phyloP scores from a whole-genome alignment of 306 rosid species.

The Acmispon strigosus region DNA sequence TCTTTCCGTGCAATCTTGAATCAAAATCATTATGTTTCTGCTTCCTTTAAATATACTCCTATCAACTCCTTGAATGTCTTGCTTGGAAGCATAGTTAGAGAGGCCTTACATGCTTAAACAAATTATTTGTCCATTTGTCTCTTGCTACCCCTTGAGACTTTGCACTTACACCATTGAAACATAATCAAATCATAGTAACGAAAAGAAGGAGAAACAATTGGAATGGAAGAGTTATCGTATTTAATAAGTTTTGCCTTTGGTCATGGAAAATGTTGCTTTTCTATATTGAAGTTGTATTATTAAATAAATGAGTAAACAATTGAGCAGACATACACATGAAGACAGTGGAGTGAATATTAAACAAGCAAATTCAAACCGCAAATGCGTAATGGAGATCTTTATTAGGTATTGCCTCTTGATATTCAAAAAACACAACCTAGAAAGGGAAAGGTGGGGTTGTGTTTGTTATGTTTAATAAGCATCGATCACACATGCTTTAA shows the following conservation, averaged over 20 bases:
- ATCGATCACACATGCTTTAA: slow-evolving; percentile 26
- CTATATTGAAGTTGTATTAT: not conserved
- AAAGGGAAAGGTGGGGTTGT: slow-evolving; percentile 14
- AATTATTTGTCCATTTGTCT: slow-evolving; percentile 20
- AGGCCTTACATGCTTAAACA: slow-evolving; percentile 35
- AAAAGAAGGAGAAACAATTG: not conserved
- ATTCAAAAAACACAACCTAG: slow-evolving; percentile 18
- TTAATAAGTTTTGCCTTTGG: not conserved
- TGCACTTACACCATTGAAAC: slow-evolving; percentile 8
- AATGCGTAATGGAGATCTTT: slow-evolving; percentile 30
- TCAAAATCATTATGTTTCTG: slow-evolving; percentile 24
- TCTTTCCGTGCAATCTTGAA: not conserved
- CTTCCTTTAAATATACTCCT: slow-evolving; percentile 37
- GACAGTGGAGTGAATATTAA: slow-evolving; percentile 5
- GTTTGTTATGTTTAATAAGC: slow-evolving; percentile 29
- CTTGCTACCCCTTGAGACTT: not conserved
- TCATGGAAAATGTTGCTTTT: slow-evolving; percentile 15
- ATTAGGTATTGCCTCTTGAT: slow-evolving; percentile 32
- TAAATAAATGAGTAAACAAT: not conserved
- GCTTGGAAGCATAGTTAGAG: slow-evolving; percentile 46
- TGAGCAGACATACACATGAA: slow-evolving; percentile 14
- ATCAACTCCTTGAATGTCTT: slow-evolving; percentile 20
- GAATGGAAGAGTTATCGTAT: not conserved
- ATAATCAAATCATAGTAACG: not conserved
- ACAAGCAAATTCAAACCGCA: not conserved